A percentile compares a stretch with the other conserved stretches of the same genome.
Evolutionary conservation across 306 rosid species (phyloP).

Genomic region (Acmispon strigosus): DNA sequence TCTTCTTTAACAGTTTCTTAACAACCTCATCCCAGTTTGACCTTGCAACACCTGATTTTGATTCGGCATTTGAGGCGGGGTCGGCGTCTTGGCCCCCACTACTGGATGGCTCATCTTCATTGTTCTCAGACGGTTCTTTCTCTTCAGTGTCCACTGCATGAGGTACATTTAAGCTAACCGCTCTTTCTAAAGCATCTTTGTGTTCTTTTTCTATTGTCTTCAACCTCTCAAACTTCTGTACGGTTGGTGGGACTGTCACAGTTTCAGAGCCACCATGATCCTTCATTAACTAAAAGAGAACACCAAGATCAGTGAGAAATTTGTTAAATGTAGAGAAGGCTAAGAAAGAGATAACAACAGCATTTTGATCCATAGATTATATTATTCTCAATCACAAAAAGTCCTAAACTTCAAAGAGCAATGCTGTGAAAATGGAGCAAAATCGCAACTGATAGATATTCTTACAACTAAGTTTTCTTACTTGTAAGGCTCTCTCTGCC

Average conservation of each 20-base stretch:
- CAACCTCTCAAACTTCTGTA: slow-evolving; percentile 55
- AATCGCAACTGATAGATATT: background rate
- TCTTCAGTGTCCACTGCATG: slow-evolving; percentile 45
- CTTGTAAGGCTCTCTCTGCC: slow-evolving; percentile 82
- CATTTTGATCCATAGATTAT: background rate
- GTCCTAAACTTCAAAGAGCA: background rate
- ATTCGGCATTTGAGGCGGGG: background rate
- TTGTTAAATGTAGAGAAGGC: background rate
- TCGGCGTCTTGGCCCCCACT: slow-evolving; percentile 13
- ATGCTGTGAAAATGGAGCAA: background rate
- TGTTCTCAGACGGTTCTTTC: slow-evolving; percentile 17
- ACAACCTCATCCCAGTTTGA: slow-evolving; percentile 71
- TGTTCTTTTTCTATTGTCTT: slow-evolving; percentile 68
- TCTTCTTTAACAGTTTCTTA: slow-evolving; percentile 49
- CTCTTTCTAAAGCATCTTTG: slow-evolving; percentile 76
- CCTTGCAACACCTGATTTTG: slow-evolving; percentile 33
- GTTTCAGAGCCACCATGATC: slow-evolving; percentile 35
- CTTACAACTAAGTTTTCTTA: slow-evolving; percentile 28
- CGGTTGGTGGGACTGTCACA: slow-evolving; percentile 47
- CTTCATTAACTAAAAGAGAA: slow-evolving; percentile 42
- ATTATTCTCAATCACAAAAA: background rate
- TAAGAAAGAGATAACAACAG: background rate
- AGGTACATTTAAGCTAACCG: slow-evolving; percentile 72
- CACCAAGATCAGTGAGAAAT: background rate
- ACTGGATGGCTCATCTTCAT: slow-evolving; percentile 25